Conservation (phyloP, 306 rosid genomes). For the Rubus idaeus region DNA sequence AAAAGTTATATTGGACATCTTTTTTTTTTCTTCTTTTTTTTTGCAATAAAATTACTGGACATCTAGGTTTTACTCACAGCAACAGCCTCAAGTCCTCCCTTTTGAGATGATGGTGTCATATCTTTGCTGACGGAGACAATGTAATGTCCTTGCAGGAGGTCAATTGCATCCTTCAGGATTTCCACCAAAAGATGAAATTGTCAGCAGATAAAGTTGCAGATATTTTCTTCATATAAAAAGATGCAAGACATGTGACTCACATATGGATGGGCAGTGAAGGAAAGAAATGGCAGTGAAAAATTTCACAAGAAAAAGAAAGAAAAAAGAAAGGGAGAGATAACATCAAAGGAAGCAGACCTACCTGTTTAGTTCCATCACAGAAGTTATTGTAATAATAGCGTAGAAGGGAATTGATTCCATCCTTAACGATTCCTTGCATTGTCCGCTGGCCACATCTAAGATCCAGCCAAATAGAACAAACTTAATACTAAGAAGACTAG, state of each 20-base stretch:
- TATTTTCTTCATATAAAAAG: background rate
- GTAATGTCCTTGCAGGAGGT: constrained; percentile 97
- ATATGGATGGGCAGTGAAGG: background rate
- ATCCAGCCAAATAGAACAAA: constrained; percentile 34
- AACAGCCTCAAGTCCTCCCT: constrained; percentile 88
- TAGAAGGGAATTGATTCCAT: constrained; percentile 69
- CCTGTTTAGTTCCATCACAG: constrained; percentile 90
- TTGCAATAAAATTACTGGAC: constrained; percentile 1
- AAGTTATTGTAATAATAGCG: constrained; percentile 91
- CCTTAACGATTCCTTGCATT: constrained; percentile 67
- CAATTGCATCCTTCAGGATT: constrained; percentile 82
- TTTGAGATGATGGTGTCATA: constrained; percentile 60
- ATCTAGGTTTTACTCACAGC: constrained; percentile 65
- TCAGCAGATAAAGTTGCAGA: background rate
- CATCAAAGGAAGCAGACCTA: constrained; percentile 30
- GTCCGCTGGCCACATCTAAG: constrained; percentile 87
- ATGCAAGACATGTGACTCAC: background rate
- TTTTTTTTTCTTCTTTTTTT: no score
- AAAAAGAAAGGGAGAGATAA: background rate
- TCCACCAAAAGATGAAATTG: constrained; percentile 15
- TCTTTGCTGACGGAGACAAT: constrained; percentile 81
- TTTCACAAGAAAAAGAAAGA: background rate
- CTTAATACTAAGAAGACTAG: background rate
- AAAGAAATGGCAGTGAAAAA: background rate
- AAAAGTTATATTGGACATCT: no score